Evolutionary conservation across 1,139 yeast genomes (phyloP).

Genomic region (Trichomonascaceae sp.): DNA sequence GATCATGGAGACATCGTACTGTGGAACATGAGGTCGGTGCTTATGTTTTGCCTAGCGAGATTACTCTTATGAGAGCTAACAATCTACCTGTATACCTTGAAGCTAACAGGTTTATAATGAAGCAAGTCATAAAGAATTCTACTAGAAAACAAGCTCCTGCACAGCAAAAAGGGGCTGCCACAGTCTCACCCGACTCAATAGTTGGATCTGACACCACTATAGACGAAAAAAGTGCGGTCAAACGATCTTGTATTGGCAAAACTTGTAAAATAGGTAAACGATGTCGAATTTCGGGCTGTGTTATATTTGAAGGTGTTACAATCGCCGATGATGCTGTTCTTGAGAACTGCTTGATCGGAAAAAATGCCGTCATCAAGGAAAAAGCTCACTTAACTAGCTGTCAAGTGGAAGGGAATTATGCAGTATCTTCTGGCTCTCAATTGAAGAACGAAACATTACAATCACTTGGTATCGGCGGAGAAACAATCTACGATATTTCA

Average conservation of each 20-base stretch:
- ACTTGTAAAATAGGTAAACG: slow-evolving; percentile 74
- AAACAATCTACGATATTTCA: slow-evolving; percentile 21
- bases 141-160: slow-evolving; percentile 23
- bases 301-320: slow-evolving; percentile 62
- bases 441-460: slow-evolving; percentile 81
- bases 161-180: slow-evolving; percentile 50
- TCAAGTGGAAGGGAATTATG: slow-evolving; percentile 75
- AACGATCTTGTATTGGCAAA: slow-evolving; percentile 74
- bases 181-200: slow-evolving; percentile 81
- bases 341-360: slow-evolving; percentile 87
- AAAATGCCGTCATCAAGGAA: slow-evolving; percentile 49
- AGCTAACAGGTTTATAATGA: slow-evolving; percentile 78
- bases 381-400: slow-evolving; percentile 47
- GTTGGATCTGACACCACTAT: slow-evolving; percentile 55
- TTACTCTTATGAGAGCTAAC: slow-evolving; percentile 69
- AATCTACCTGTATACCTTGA: slow-evolving; percentile 80
- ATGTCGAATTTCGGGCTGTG: slow-evolving; percentile 83
- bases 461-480: slow-evolving; percentile 46
- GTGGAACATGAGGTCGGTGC: slow-evolving; percentile 58
- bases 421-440: slow-evolving; percentile 49
- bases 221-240: slow-evolving; percentile 79
- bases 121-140: slow-evolving; percentile 24
- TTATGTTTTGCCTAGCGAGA: slow-evolving; percentile 40
- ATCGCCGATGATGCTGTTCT: slow-evolving; percentile 67
- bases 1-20: slow-evolving; percentile 79